phyloP scores from a whole-genome alignment of 2,329 filamentous ascomycete species.

The Trichoderma koningii region DNA sequence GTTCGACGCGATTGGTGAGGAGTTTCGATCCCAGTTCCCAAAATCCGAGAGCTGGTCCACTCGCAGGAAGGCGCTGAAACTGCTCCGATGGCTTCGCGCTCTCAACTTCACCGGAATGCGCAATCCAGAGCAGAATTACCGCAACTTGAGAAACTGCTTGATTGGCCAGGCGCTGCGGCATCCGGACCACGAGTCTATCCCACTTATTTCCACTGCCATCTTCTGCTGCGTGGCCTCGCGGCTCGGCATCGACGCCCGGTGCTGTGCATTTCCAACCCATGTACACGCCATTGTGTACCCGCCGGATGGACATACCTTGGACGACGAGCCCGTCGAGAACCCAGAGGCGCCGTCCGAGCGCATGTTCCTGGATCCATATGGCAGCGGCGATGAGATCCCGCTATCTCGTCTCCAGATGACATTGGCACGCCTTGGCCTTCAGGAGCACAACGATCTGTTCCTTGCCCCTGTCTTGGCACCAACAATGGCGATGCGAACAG shows the following conservation, averaged over 20 bases:
- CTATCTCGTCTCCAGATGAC: constrained; percentile 59
- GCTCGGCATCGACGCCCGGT: constrained; percentile 73
- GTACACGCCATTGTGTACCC: constrained; percentile 78
- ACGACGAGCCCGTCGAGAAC: constrained; percentile 46
- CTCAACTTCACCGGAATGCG: constrained; percentile 71
- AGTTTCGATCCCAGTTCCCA: constrained; percentile 56
- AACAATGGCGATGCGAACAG: constrained; percentile 71
- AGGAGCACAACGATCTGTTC: constrained; percentile 51
- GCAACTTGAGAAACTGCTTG: constrained; percentile 82
- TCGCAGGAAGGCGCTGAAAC: constrained; percentile 65
- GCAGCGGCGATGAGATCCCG: constrained; percentile 66
- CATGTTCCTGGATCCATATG: constrained; percentile 86
- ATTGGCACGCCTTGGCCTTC: constrained; percentile 54
- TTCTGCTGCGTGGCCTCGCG: constrained; percentile 78
- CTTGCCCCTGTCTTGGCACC: constrained; percentile 65
- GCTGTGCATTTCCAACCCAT: constrained; percentile 81
- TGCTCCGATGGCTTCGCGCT: constrained; percentile 69
- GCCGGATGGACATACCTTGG: constrained; percentile 59
- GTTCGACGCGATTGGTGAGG: constrained; percentile 63
- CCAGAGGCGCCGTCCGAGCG: constrained; percentile 41
- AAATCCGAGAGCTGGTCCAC: constrained; percentile 59
- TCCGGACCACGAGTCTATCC: constrained; percentile 74
- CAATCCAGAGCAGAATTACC: constrained; percentile 67
- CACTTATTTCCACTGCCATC: constrained; percentile 83
- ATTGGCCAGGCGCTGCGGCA: constrained; percentile 79